phyloP scores from a whole-genome alignment of 192 early-diverging fungal species.

The Phycomyces nitens region DNA sequence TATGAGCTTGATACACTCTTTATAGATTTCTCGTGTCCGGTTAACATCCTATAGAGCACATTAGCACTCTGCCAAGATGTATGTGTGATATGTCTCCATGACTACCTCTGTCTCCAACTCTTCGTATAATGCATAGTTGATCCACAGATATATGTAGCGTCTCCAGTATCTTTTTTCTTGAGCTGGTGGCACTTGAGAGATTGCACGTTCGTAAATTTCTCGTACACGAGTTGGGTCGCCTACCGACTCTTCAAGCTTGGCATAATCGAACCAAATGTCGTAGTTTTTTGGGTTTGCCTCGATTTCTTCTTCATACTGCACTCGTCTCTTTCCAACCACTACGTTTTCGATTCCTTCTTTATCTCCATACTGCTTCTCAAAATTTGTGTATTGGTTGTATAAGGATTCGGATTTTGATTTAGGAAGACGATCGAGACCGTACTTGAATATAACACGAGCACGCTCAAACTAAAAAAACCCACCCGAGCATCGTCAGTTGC shows the following conservation, averaged over 20 bases:
- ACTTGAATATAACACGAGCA: conserved; percentile 94
- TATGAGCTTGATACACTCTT: conserved; percentile 74
- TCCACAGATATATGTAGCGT: conserved; percentile 98
- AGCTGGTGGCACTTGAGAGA: conserved; percentile 81
- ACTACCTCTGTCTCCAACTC: conserved; percentile 73
- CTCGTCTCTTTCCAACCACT: conserved; percentile 80
- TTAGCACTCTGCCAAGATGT: no score
- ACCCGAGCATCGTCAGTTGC: neutral
- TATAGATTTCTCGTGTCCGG: conserved; percentile 80
- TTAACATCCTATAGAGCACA: conserved; percentile 74
- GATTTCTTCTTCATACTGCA: conserved; percentile 83
- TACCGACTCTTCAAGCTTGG: conserved; percentile 77
- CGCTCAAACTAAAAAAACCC: conserved; percentile 72
- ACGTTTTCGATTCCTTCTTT: conserved; percentile 88
- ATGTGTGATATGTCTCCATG: no score
- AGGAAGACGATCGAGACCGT: conserved; percentile 84
- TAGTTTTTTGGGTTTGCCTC: conserved; percentile 82
- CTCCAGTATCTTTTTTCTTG: conserved; percentile 93
- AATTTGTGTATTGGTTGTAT: conserved; percentile 91
- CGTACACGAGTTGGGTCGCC: conserved; percentile 73
- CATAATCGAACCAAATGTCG: conserved; percentile 98
- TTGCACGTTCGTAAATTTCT: conserved; percentile 95
- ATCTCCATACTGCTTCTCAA: conserved; percentile 95
- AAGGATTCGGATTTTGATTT: conserved; percentile 79
- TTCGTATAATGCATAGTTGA: conserved; percentile 96